A percentile compares a stretch with the other conserved stretches of the same genome.
Conservation (phyloP, 2,329 filamentous ascomycete genomes). For the Albifimbria verrucaria region DNA sequence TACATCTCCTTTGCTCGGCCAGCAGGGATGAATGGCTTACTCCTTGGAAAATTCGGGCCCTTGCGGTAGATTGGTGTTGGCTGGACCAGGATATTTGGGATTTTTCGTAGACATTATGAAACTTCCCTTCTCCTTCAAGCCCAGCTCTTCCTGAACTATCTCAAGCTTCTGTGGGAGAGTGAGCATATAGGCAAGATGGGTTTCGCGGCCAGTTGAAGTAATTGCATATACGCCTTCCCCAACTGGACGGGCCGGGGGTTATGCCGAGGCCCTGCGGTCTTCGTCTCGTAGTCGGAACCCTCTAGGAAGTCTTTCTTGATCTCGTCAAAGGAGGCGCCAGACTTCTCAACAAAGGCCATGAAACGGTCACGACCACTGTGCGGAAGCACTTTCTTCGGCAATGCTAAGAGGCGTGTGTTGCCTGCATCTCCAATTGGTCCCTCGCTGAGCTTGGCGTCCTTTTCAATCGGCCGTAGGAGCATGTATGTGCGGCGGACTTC, state of each 20-base stretch:
- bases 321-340: constrained; percentile 59
- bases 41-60: constrained; percentile 68
- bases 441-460: constrained; percentile 58
- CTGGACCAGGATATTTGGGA: constrained; percentile 65
- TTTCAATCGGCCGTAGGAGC: constrained; percentile 69
- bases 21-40: constrained; percentile 36
- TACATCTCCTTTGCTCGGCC: not conserved
- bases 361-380: constrained; percentile 65
- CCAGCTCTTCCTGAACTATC: constrained; percentile 72
- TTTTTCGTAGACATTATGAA: constrained; percentile 82
- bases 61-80: constrained; percentile 59
- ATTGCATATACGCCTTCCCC: constrained; percentile 85
- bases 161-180: constrained; percentile 69
- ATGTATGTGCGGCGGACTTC: constrained; percentile 80
- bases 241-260: constrained; percentile 68
- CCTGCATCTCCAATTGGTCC: constrained; percentile 45
- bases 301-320: constrained; percentile 71
- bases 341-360: constrained; percentile 81
- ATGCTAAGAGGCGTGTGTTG: constrained; percentile 68
- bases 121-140: constrained; percentile 67
- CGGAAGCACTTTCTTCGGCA: constrained; percentile 84
- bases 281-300: constrained; percentile 68
- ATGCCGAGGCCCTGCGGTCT: constrained; percentile 68
- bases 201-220: constrained; percentile 66
- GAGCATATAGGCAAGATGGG: constrained; percentile 75